phyloP scores from a whole-genome alignment of 805 yeast species.

The Yarrowia osloensis region DNA sequence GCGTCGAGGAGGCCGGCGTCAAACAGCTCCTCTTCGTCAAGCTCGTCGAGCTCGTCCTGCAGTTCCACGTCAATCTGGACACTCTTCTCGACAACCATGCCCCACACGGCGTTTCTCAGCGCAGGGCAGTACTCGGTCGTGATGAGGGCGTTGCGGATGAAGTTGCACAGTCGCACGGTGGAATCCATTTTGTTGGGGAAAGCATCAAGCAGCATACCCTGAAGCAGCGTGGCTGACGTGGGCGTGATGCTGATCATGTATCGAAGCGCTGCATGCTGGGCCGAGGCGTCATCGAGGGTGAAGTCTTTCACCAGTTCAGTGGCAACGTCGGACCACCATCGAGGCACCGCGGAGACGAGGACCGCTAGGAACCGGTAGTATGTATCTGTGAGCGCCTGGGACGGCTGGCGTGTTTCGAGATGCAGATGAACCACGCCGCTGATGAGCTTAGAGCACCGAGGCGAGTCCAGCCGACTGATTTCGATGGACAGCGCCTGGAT shows the following conservation, averaged over 20 bases:
- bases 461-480: conserved; percentile 65
- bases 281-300: conserved; percentile 42
- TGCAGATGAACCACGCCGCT: conserved; percentile 66
- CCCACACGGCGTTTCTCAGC: conserved; percentile 74
- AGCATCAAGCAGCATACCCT: conserved; percentile 54
- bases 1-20: conserved; percentile 33
- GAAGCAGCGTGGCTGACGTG: conserved; percentile 69
- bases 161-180: conserved; percentile 57
- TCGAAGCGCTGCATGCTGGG: conserved; percentile 67
- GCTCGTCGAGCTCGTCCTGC: conserved; percentile 83
- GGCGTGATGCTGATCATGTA: conserved; percentile 76
- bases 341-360: conserved; percentile 81
- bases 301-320: conserved; percentile 67
- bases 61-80: conserved; percentile 90
- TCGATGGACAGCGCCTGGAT: conserved; percentile 63
- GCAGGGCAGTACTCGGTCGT: conserved; percentile 74
- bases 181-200: conserved; percentile 82
- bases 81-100: conserved; percentile 71
- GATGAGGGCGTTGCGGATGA: conserved; percentile 62
- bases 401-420: conserved; percentile 43
- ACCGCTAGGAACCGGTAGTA: conserved; percentile 76
- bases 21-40: conserved; percentile 55
- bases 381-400: conserved; percentile 49
- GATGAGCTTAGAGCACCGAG: conserved; percentile 56
- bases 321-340: conserved; percentile 86